Evolutionary conservation across 306 rosid species (phyloP).

Genomic region (Prosopis cineraria): DNA sequence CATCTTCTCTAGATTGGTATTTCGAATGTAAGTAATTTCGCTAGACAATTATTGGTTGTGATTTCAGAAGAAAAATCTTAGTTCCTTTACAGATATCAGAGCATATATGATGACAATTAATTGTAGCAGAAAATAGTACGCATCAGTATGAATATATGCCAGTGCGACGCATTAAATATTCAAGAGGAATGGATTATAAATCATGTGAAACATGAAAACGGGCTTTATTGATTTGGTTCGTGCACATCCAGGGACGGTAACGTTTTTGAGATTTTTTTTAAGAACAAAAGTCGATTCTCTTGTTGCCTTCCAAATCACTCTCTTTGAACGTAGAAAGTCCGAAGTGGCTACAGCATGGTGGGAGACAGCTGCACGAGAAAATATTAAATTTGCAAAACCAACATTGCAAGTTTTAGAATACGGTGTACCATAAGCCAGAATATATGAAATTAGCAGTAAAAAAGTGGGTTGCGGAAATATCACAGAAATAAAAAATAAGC

Average conservation of each 20-base stretch:
- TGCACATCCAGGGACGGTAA: conserved; percentile 30
- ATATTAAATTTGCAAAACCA: conserved; percentile 8
- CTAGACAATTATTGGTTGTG: conserved; percentile 13
- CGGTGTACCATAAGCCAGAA: conserved; percentile 1
- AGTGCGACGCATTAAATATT: background rate
- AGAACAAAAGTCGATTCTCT: conserved; percentile 26
- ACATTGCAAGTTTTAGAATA: conserved; percentile 17
- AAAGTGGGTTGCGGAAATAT: background rate
- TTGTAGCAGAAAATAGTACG: background rate
- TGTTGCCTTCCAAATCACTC: conserved; percentile 37
- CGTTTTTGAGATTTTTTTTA: conserved; percentile 12
- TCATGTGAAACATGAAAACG: conserved; percentile 31
- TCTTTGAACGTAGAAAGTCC: conserved; percentile 25
- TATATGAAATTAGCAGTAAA: conserved; percentile 6
- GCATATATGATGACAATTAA: background rate
- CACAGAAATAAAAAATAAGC: background rate
- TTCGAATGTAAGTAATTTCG: background rate
- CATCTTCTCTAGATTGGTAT: conserved; percentile 23
- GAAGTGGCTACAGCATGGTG: conserved; percentile 29
- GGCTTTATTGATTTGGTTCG: conserved; percentile 48
- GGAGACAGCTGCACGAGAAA: conserved; percentile 29
- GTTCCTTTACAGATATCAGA: background rate
- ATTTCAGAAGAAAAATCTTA: conserved; percentile 23
- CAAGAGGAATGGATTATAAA: conserved; percentile 32
- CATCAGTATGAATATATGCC: background rate